Percentiles rank a stretch among this genome's conserved stretches.
Conservation (phyloP, 2,329 filamentous ascomycete species). For the Xylaria sp. region DNA sequence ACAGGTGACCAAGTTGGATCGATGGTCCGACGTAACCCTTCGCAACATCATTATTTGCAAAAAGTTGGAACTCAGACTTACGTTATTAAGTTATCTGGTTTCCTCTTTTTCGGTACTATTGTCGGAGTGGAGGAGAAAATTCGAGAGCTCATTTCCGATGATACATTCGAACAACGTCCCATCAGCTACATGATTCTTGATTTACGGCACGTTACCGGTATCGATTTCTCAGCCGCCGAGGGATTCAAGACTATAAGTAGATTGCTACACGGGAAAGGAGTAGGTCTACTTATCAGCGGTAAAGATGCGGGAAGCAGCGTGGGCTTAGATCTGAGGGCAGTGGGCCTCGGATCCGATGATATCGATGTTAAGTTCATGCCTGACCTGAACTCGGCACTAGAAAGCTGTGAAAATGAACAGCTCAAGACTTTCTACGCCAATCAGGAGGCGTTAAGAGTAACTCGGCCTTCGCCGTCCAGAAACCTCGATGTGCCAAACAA, state of each 20-base stretch:
- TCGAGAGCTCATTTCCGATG: conserved; percentile 82
- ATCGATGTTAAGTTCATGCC: conserved; percentile 84
- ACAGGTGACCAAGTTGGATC: conserved; percentile 90
- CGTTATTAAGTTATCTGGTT: conserved; percentile 91
- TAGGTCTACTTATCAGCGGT: conserved; percentile 85
- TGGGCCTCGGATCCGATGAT: conserved; percentile 80
- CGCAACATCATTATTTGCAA: conserved; percentile 87
- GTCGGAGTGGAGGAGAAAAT: conserved; percentile 94
- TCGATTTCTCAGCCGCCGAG: conserved; percentile 96
- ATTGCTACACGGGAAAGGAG: conserved; percentile 78
- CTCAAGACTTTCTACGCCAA: conserved; percentile 81
- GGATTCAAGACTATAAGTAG: conserved; percentile 94
- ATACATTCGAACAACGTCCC: conserved; percentile 79
- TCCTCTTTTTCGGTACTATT: conserved; percentile 98
- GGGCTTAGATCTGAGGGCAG: conserved; percentile 81
- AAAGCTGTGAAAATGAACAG: conserved; percentile 94
- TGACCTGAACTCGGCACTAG: conserved; percentile 90
- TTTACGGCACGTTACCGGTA: conserved; percentile 86
- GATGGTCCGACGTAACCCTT: conserved; percentile 89
- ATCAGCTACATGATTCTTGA: conserved; percentile 93
- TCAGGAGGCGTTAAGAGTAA: conserved; percentile 69
- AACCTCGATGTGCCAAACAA: conserved; percentile 62
- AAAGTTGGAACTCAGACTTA: conserved; percentile 89
- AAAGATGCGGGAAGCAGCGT: conserved; percentile 80
- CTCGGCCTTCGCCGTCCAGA: conserved; percentile 56